Evolutionary conservation across 306 rosid species (phyloP).

Genomic region (Sicyos baderoa): DNA sequence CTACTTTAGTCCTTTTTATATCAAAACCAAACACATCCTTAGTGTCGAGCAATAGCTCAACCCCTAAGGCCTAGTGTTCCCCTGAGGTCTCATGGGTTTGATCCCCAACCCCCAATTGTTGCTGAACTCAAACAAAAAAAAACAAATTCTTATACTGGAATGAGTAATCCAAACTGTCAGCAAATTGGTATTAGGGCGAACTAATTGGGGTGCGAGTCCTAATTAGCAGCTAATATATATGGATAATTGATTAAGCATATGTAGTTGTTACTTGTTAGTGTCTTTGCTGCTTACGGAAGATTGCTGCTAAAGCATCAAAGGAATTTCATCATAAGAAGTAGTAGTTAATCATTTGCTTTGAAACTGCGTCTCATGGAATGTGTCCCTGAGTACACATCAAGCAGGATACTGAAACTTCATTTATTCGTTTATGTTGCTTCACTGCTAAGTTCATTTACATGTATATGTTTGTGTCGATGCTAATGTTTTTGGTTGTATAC

Average conservation of each 20-base stretch:
- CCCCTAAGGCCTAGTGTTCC: too few species aligned
- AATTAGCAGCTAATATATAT: background rate
- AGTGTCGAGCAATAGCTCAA: too few species aligned
- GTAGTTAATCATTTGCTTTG: background rate
- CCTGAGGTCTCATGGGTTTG: too few species aligned
- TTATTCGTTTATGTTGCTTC: background rate
- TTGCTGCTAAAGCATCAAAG: background rate
- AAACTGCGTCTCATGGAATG: background rate
- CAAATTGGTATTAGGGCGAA: background rate
- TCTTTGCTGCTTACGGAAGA: slow-evolving; percentile 6
- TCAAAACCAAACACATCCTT: too few species aligned
- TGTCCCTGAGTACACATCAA: background rate
- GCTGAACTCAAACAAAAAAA: too few species aligned
- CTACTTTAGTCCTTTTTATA: too few species aligned
- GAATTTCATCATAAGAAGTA: too few species aligned
- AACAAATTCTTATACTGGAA: background rate
- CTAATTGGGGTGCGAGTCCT: background rate
- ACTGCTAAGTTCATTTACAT: background rate
- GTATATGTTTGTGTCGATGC: slow-evolving; percentile 14
- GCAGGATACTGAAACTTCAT: background rate
- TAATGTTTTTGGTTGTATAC: slow-evolving; percentile 26
- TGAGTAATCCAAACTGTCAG: background rate
- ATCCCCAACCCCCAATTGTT: too few species aligned
- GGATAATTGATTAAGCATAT: background rate
- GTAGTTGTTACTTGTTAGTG: background rate